phyloP scores from a whole-genome alignment of 306 rosid species.

The Dryas drummondii region DNA sequence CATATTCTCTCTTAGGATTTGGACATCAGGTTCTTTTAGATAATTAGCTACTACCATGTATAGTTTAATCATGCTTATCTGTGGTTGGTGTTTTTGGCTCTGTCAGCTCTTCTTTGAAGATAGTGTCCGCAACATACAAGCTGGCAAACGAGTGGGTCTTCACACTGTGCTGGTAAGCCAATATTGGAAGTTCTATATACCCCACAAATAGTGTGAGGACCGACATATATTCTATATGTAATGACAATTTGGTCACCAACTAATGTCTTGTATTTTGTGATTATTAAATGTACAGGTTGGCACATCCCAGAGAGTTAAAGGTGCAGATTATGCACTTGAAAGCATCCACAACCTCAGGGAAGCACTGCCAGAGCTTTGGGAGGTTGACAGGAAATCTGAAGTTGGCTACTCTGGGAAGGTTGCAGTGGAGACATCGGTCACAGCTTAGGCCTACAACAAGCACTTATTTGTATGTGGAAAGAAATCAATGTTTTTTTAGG shows the following conservation, averaged over 20 bases:
- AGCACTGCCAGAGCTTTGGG: constrained; percentile 88
- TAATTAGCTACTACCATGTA: too few relatives aligned
- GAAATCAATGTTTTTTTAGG: constrained; percentile 11
- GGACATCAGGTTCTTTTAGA: not conserved
- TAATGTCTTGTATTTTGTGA: not conserved
- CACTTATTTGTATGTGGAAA: not conserved
- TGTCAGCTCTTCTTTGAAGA: constrained; percentile 93
- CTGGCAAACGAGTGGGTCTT: constrained; percentile 85
- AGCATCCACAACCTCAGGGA: constrained; percentile 94
- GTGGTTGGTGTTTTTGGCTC: constrained; percentile 2
- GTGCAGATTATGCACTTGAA: constrained; percentile 91
- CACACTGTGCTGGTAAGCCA: constrained; percentile 78
- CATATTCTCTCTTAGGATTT: not conserved
- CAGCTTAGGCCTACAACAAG: constrained; percentile 43
- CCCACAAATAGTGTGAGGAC: constrained; percentile 6
- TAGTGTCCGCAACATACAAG: constrained; percentile 85
- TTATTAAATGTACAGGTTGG: constrained; percentile 54
- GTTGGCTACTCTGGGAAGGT: constrained; percentile 61
- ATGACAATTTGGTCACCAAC: not conserved
- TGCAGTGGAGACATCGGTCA: constrained; percentile 86
- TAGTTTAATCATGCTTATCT: not conserved
- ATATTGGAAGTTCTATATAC: constrained; percentile 22
- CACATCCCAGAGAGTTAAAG: constrained; percentile 77
- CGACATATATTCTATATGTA: not conserved
- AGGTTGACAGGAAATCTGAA: constrained; percentile 62